Conservation (phyloP, 805 yeast species). For the Teunomyces stri region DNA sequence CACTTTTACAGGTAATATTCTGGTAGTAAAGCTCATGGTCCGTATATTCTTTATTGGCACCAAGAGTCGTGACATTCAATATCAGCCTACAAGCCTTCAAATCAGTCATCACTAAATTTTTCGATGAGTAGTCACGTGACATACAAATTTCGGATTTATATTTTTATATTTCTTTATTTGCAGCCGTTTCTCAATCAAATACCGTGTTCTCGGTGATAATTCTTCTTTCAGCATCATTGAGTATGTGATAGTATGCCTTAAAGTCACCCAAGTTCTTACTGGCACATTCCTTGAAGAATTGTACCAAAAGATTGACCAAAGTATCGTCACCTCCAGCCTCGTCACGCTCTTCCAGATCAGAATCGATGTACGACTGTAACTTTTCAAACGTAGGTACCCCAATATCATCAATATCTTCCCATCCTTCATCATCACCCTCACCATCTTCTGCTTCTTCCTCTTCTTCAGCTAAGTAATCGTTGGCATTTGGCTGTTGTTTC, state of each 20-base stretch:
- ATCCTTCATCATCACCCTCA: constrained; percentile 53
- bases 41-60: constrained; percentile 1
- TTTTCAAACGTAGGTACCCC: constrained; percentile 64
- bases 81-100: neutral
- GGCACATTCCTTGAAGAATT: constrained; percentile 58
- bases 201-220: constrained; percentile 49
- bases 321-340: constrained; percentile 32
- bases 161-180: no score
- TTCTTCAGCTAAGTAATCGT: constrained; percentile 29
- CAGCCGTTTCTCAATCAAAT: constrained; percentile 17
- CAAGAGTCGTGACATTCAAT: neutral
- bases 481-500: constrained; percentile 46
- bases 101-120: constrained; percentile 2
- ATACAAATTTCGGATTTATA: no score
- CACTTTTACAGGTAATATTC: constrained; percentile 54
- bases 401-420: constrained; percentile 76
- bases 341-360: constrained; percentile 39
- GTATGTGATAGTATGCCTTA: constrained; percentile 45
- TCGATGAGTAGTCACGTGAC: neutral
- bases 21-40: constrained; percentile 21
- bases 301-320: constrained; percentile 40
- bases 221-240: constrained; percentile 54
- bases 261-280: constrained; percentile 50
- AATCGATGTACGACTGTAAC: constrained; percentile 54
- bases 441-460: constrained; percentile 20